phyloP scores from a whole-genome alignment of 176 grass and related monocot species.

The Miscanthus lutarioriparius region DNA sequence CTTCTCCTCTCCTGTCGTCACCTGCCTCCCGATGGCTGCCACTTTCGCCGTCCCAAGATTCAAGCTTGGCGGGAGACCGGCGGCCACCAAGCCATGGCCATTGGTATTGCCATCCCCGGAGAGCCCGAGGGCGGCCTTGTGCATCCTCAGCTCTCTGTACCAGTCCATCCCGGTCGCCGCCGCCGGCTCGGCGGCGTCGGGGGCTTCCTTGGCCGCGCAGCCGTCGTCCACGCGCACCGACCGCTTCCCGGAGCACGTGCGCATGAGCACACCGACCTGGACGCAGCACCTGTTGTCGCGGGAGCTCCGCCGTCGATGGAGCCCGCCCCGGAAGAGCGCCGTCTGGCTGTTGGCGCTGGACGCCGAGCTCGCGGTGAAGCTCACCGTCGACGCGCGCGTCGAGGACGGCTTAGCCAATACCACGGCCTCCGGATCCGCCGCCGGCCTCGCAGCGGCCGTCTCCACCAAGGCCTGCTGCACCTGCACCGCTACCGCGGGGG shows the following conservation, averaged over 20 bases:
- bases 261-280: constrained; percentile 45
- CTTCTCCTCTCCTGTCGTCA: constrained; percentile 6
- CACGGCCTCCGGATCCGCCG: background rate
- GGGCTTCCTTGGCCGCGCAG: background rate
- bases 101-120: background rate
- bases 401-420: background rate
- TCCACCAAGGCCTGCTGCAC: background rate
- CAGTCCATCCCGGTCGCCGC: constrained; percentile 30
- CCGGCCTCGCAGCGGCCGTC: background rate
- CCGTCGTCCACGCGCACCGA: constrained; percentile 46
- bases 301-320: background rate
- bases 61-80: constrained; percentile 28
- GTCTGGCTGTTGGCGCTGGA: constrained; percentile 56
- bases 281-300: constrained; percentile 40
- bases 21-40: constrained; percentile 29
- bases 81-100: constrained; percentile 25
- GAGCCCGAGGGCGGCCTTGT: constrained; percentile 39
- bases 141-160: constrained; percentile 50
- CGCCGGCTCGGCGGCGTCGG: background rate
- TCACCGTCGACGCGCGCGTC: constrained; percentile 31
- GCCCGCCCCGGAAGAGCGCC: constrained; percentile 38
- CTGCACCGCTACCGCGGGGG: background rate
- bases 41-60: constrained; percentile 39
- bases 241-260: constrained; percentile 60
- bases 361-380: constrained; percentile 34